Evolutionary conservation across 495 filamentous ascomycete genomes (phyloP), one percentile per base, ranked within the genome.

Genomic region (Trichoderma asperelloides): DNA sequence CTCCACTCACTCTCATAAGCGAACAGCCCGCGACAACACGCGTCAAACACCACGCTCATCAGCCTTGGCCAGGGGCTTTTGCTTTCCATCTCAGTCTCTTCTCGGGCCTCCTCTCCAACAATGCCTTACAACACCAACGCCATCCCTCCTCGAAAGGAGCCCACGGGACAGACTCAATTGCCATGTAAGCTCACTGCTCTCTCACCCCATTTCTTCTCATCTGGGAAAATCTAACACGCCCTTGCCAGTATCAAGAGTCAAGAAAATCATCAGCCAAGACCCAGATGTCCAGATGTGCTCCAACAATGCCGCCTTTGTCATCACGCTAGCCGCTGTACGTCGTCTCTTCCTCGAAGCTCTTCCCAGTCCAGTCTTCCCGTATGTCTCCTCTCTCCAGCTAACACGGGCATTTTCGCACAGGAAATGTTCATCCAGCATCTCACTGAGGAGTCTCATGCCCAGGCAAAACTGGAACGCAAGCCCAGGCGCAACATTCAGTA

Each of bases 401-500:
- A 21, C 45, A 66, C 12, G 62, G 67, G 68, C 25, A 66, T 55
- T 21, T 62, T 27, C 15, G n/a, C 12, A 12, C 68, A 96, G 90
- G 95, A 98, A 77, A 88, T 97, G 87, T 98, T 98, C 82, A 90
- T 98, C 69, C 91, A 96, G 74, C 88, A 97, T 74, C 84, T 98
- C 41, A 88, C 91, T 30, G 85, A 88, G 68, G 91, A 96, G 78
- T 90, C 86, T 33, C 85, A 96, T 71, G 92, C 92, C 72, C 90
- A 96, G 74, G 90, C 95, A 67, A 93, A 92, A 69, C 84, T 91
- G 5, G 95, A 97, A 75, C 83, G 89, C 66, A 97, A 97, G 76
- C 94, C 93, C 33, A 85, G 95, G 47, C 88, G 94, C 70, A 96
- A 93, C 67, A 88, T 98, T 70, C 96, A 98, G 76, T 98, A 98